Evolutionary conservation across 2,329 filamentous ascomycete genomes (phyloP).

Genomic region (Helotiales sp.): DNA sequence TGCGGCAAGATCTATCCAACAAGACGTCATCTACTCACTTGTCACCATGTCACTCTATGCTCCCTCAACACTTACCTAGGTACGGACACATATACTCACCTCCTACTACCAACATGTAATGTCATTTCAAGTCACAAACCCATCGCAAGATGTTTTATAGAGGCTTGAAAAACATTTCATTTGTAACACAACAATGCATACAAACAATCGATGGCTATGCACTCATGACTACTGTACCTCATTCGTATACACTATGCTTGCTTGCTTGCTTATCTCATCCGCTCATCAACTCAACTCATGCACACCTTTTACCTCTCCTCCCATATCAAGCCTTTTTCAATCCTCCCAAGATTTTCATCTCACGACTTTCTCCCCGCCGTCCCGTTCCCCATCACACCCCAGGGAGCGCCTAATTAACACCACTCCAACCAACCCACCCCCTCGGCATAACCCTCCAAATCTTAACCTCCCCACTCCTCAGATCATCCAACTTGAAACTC

Average conservation of each 20-base stretch:
- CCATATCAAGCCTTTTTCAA: background rate
- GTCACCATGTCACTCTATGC: too few relatives aligned
- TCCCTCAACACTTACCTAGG: too few relatives aligned
- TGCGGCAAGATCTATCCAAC: too few relatives aligned
- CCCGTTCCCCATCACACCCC: background rate
- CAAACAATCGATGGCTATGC: background rate
- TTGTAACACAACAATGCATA: background rate
- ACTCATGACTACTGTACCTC: background rate
- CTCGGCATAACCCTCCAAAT: conserved; percentile 95
- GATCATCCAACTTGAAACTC: conserved; percentile 89
- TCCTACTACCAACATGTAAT: too few relatives aligned
- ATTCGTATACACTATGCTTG: background rate
- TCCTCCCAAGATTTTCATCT: background rate
- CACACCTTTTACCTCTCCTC: too few relatives aligned
- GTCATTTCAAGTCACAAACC: background rate
- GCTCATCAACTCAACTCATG: background rate
- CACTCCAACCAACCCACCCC: conserved; percentile 89
- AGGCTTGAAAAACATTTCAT: too few relatives aligned
- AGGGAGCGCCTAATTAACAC: conserved; percentile 46
- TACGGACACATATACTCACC: too few relatives aligned
- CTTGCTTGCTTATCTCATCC: too few relatives aligned
- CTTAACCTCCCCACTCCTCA: conserved; percentile 91
- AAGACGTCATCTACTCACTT: too few relatives aligned
- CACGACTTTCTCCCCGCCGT: background rate
- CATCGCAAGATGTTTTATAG: too few relatives aligned